phyloP scores from a whole-genome alignment of 805 yeast species.

The Pichia nanzhaoensis region DNA sequence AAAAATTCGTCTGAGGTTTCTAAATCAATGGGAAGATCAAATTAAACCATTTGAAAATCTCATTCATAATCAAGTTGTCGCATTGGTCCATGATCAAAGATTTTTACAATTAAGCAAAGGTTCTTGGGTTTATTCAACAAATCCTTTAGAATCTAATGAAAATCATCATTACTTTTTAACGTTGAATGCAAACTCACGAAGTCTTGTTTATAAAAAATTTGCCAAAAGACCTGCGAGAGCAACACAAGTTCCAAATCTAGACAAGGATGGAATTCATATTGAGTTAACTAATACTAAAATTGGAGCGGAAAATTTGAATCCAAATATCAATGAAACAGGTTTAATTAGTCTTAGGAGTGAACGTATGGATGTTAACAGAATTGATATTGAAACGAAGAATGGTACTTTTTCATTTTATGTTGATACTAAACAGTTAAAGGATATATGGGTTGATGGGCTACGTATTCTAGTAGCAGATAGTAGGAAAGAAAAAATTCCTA shows the following conservation, averaged over 20 bases:
- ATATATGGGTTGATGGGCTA: constrained; percentile 76
- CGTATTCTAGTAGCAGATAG: constrained; percentile 40
- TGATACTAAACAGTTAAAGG: constrained; percentile 61
- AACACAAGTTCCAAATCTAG: constrained; percentile 45
- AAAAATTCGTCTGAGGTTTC: constrained; percentile 33
- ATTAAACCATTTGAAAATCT: constrained; percentile 43
- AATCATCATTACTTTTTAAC: constrained; percentile 41
- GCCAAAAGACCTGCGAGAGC: constrained; percentile 28
- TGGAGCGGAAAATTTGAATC: constrained; percentile 38
- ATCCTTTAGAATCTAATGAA: constrained; percentile 32
- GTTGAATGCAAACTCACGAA: constrained; percentile 60
- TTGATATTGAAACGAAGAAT: constrained; percentile 18
- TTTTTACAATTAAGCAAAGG: constrained; percentile 67
- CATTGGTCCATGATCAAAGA: constrained; percentile 71
- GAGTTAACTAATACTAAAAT: constrained; percentile 46
- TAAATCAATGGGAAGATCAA: constrained; percentile 38
- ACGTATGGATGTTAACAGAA: constrained; percentile 31
- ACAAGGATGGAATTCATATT: constrained; percentile 47
- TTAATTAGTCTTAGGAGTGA: constrained; percentile 49
- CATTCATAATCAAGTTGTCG: constrained; percentile 51
- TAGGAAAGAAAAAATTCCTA: constrained; percentile 23
- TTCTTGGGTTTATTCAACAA: constrained; percentile 69
- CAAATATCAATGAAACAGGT: constrained; percentile 30
- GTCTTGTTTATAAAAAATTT: constrained; percentile 56
- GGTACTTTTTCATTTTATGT: constrained; percentile 52